Evolutionary conservation across 495 filamentous ascomycete species (phyloP), one percentile per base, ranked within the genome.

Genomic region (Xylaria sp.): DNA sequence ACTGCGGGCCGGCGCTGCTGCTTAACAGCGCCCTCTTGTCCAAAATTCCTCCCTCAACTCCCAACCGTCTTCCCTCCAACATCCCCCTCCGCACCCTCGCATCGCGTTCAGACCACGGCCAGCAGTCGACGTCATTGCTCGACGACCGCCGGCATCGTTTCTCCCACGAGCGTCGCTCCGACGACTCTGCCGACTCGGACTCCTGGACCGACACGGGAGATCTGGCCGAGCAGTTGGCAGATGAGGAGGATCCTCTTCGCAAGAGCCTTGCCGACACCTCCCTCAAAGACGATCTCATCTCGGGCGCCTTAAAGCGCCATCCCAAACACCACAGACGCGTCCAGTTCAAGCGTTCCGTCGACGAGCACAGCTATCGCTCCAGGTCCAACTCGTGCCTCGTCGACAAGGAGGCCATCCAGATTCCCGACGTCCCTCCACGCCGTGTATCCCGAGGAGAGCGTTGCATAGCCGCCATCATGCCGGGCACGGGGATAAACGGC

Each of bases 191-290:
- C 74, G 82, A 81, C 73, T 76, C 73, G 68, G 91, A 92, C 80
- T 95, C 93, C 37, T 97, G 93, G 94, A 93, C 93, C 78, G 93
- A 97, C 77, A 96, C 94, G 59, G 96, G 94, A 64, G 96, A 98
- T 82, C 88, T 98, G 70, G 92, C 92, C 73, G 94, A 97, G 83
- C 95, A 97, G 86, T 86, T 94, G 74, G 90, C 88, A 65, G 92
- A 90, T 81, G 88, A 89, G 72, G 92, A 96, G 80, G 92, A 97
- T 81, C 92, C 93, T 61, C 82, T 94, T 69, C 89, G 87, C 72
- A 86, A 88, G 76, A 87, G 84, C 69, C 83, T 93, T 67, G 85
- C 84, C 76, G 85, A 88, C 63, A 89, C 89, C 70, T 81, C 77
- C 31, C 65, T 90, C 44, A 88, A 91, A 77, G 88, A 89, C 71